Evolutionary conservation across 441 rosid species (phyloP).

Genomic region (Metrosideros polymorpha): DNA sequence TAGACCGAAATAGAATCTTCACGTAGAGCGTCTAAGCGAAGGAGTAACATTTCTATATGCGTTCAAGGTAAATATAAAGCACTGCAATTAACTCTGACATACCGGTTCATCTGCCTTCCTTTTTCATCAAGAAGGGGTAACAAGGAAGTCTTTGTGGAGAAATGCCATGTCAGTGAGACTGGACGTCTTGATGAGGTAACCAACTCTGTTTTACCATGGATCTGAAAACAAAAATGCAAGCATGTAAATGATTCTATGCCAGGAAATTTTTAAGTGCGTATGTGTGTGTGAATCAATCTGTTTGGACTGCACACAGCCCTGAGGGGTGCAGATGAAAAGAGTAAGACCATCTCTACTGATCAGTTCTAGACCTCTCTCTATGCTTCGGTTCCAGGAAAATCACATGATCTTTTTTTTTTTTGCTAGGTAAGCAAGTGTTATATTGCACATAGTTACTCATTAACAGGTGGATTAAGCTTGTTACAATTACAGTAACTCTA

Average conservation of each 20-base stretch:
- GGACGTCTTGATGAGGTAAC: slow-evolving; percentile 85
- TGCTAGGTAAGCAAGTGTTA: neutral
- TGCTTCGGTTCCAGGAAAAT: neutral
- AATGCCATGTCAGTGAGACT: slow-evolving; percentile 93
- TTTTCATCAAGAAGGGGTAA: slow-evolving; percentile 75
- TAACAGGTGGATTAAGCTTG: neutral
- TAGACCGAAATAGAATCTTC: neutral
- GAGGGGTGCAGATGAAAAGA: neutral
- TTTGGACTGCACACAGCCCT: neutral
- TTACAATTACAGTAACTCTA: neutral
- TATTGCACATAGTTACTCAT: neutral
- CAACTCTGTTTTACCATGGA: slow-evolving; percentile 87
- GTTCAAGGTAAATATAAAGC: neutral
- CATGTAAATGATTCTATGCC: neutral
- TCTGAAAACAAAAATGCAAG: slow-evolving; percentile 32
- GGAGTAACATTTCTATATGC: neutral
- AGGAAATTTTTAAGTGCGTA: neutral
- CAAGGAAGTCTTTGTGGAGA: slow-evolving; percentile 71
- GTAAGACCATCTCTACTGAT: neutral
- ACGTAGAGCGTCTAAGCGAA: neutral
- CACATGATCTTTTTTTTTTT: neutral
- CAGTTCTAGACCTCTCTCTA: neutral
- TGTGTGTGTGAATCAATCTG: neutral
- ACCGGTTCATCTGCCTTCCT: slow-evolving; percentile 81
- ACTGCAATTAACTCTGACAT: neutral